A percentile compares a stretch with the other conserved stretches of the same genome.
phyloP scores from a whole-genome alignment of 495 filamentous ascomycete species.

The Penicillium argentinense region DNA sequence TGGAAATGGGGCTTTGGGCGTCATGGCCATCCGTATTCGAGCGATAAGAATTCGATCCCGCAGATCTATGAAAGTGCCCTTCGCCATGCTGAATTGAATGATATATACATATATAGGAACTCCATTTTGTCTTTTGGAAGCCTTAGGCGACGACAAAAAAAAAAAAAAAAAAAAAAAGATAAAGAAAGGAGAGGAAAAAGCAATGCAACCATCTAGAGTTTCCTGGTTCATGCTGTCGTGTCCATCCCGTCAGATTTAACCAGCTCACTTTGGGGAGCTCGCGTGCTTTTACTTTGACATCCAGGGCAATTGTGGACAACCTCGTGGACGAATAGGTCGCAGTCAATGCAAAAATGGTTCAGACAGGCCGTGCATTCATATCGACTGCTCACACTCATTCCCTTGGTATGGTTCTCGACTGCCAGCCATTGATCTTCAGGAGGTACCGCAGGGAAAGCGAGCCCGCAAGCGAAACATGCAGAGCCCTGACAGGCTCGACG shows the following conservation, averaged over 20 bases:
- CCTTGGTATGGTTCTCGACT: conserved; percentile 44
- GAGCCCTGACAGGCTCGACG: conserved; percentile 53
- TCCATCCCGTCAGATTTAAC: conserved; percentile 32
- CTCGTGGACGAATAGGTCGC: conserved; percentile 92
- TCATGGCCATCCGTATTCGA: no score
- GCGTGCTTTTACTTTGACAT: conserved; percentile 64
- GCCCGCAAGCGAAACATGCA: conserved; percentile 51
- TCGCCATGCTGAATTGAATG: no score
- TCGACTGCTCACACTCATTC: conserved; percentile 80
- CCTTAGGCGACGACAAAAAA: no score
- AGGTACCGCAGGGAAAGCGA: conserved; percentile 51
- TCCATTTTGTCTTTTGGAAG: no score
- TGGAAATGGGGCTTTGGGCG: no score
- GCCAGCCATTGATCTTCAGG: conserved; percentile 36
- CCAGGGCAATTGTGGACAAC: conserved; percentile 93
- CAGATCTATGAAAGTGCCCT: no score
- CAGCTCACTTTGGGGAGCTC: neutral
- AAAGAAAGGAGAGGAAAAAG: no score
- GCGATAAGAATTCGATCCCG: no score
- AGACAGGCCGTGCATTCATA: conserved; percentile 84
- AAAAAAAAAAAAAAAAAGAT: no score
- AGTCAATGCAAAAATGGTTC: conserved; percentile 96
- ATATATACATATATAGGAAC: no score
- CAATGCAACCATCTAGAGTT: neutral
- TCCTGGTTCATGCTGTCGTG: conserved; percentile 15